phyloP scores from a whole-genome alignment of 805 yeast genomes.

The Wickerhamiella galacta region DNA sequence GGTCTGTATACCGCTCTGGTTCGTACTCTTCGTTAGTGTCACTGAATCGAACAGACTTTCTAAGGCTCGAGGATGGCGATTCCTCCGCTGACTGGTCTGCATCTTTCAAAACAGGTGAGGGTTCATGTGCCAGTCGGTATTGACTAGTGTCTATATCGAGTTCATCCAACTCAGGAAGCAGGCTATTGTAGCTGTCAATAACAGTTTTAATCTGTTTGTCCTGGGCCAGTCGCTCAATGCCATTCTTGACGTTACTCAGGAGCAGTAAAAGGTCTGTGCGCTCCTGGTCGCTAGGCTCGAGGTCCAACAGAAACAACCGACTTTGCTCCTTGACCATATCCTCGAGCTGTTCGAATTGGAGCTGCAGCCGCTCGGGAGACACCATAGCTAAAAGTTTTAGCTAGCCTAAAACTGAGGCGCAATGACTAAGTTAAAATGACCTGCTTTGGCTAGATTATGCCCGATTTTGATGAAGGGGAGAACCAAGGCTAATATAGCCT shows the following conservation, averaged over 20 bases:
- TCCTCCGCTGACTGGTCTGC: background rate
- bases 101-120: background rate
- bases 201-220: no score
- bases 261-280: conserved; percentile 10
- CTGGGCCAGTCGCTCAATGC: conserved; percentile 2
- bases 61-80: background rate
- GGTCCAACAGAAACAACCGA: conserved; percentile 14
- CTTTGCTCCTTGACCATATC: conserved; percentile 15
- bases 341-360: conserved; percentile 13
- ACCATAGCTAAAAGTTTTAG: conserved; percentile 1
- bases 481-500: no score
- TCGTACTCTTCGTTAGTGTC: conserved; percentile 5
- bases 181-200: conserved; percentile 2
- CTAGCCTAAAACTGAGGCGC: no score
- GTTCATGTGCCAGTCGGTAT: background rate
- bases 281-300: conserved; percentile 15
- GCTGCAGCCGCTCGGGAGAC: conserved; percentile 8
- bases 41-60: conserved; percentile 2
- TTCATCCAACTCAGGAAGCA: conserved; percentile 2
- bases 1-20: conserved; percentile 2
- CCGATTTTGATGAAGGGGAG: no score
- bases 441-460: no score
- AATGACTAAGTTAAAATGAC: no score
- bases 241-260: conserved; percentile 3
- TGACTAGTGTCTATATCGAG: background rate